Base-by-base conservation (phyloP, 108 stramenopile species). In the Epipyxis sp. region DNA sequence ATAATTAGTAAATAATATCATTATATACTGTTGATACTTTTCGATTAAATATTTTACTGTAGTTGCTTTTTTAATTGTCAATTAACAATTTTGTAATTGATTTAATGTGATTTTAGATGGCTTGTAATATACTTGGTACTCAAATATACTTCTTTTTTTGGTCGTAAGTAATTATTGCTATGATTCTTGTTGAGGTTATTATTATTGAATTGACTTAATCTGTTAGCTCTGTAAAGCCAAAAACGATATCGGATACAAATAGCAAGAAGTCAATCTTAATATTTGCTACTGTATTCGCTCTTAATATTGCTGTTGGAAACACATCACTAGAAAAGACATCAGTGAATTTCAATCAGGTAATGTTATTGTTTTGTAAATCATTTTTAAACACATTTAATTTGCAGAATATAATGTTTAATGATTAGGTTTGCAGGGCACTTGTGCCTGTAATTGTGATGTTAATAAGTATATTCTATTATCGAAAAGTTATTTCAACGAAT, bases 301-400 rank as follows among this genome's bases (percentile, higher is more conserved):
- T 92, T 59, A 94, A 94, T 77, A 92, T 94, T 81, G 90, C 89
- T 78, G 88, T 94, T 59, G 93, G 93, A 27, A 94, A 94, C 80
- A 82, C 87, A 25, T 90, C 90, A 40, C 69, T 91, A 16, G 69
- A 83, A 25, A 79, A 89, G 76, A 91, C 92, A 0, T 90, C 91
- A 3, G 93, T 94, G 43, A 91, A 91, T 69, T 94, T 94, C 77
- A 94, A 94, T 68, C 93, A 94, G 84, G 91, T 92, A 0, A 85
- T 90, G 85, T n/a, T n/a, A n/a, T n/a, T n/a, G n/a, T n/a, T n/a
- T n/a, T n/a, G n/a, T n/a, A n/a, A n/a, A n/a, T n/a, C n/a, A n/a
- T n/a, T n/a, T n/a, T n/a, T n/a, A n/a, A n/a, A n/a, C n/a, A n/a
- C n/a, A n/a, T n/a, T n/a, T n/a, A n/a, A n/a, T n/a, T n/a, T n/a